Evolutionary conservation across 495 filamentous ascomycete species (phyloP).

Genomic region (Lepraria neglecta): DNA sequence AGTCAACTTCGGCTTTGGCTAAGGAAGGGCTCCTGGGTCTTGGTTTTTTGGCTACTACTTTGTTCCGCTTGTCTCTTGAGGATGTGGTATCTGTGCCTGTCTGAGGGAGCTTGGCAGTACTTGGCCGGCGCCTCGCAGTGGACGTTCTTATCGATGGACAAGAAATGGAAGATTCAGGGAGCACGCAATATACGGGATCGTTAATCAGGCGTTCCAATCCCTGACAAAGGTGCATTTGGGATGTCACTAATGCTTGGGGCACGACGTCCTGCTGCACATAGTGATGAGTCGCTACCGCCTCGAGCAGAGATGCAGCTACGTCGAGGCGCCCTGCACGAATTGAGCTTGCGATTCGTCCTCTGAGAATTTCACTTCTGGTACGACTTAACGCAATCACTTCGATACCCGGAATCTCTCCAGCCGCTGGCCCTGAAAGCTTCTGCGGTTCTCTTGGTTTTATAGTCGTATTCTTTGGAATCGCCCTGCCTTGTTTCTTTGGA

Average conservation of each 20-base stretch:
- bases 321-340: constrained; percentile 29
- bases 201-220: constrained; percentile 61
- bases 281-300: constrained; percentile 40
- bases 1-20: constrained; percentile 4
- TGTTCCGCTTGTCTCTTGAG: constrained; percentile 1
- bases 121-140: neutral
- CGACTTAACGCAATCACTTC: constrained; percentile 53
- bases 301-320: constrained; percentile 46
- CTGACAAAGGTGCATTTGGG: constrained; percentile 51
- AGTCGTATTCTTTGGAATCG: constrained; percentile 23
- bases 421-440: constrained; percentile 26
- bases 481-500: neutral
- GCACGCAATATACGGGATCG: constrained; percentile 79
- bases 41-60: neutral
- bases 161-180: constrained; percentile 86
- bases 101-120: neutral
- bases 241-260: constrained; percentile 50
- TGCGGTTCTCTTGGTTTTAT: constrained; percentile 32
- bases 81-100: neutral
- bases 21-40: constrained; percentile 1
- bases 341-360: constrained; percentile 53
- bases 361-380: constrained; percentile 55
- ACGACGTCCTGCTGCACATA: constrained; percentile 38
- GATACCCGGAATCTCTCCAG: constrained; percentile 33
- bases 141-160: constrained; percentile 55